A percentile compares a stretch with the other conserved stretches of the same genome.
Conservation (phyloP, 768 basidiomycete genomes). For the Steccherinum ochraceum region DNA sequence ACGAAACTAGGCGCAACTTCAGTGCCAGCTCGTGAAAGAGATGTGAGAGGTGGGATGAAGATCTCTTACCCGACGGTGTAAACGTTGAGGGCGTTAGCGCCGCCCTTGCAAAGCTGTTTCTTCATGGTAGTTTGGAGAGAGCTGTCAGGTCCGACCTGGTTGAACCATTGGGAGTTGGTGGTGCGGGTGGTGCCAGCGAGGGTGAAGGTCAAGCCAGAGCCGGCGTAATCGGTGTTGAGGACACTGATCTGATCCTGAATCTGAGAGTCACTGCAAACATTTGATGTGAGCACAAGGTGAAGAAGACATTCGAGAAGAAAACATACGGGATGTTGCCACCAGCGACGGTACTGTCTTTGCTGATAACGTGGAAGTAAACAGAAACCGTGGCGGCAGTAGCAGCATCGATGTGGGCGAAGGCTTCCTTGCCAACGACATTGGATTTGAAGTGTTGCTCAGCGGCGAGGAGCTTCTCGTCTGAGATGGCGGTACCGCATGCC, state of each 20-base stretch:
- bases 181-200: conserved; percentile 39
- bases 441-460: conserved; percentile 37
- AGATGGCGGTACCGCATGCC: conserved; percentile 33
- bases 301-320: not conserved
- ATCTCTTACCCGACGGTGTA: conserved; percentile 41
- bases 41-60: too few species aligned
- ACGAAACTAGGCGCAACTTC: conserved; percentile 19
- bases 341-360: conserved; percentile 28
- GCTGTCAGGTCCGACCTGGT: conserved; percentile 29
- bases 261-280: conserved; percentile 24
- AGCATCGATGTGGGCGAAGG: not conserved
- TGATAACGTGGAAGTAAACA: conserved; percentile 41
- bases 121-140: conserved; percentile 43
- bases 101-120: conserved; percentile 35
- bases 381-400: conserved; percentile 22
- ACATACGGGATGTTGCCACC: conserved; percentile 40
- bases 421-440: conserved; percentile 27
- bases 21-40: not conserved
- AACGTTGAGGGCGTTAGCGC: conserved; percentile 36
- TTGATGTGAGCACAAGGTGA: not conserved
- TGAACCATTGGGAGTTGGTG: conserved; percentile 42
- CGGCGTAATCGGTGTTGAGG: conserved; percentile 36
- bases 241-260: conserved; percentile 35
- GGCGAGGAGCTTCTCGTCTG: conserved; percentile 26
- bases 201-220: conserved; percentile 31